A percentile compares a stretch with the other conserved stretches of the same genome.
Evolutionary conservation across 306 rosid species (phyloP).

Genomic region (Inga leiocalycina): DNA sequence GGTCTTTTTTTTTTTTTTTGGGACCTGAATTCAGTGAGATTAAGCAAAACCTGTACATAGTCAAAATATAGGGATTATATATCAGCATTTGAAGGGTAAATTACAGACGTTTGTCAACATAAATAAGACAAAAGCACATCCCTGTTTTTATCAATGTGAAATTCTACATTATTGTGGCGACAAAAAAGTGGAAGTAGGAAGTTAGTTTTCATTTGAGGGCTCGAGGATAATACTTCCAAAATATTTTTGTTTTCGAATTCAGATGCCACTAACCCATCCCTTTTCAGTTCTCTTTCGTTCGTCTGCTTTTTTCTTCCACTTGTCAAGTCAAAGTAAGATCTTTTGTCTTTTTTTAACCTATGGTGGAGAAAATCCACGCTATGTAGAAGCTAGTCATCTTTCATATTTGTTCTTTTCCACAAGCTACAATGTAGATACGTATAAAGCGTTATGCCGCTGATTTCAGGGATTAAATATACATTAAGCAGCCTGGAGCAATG

Average conservation of each 20-base stretch:
- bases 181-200: conserved; percentile 48
- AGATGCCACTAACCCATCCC: conserved; percentile 23
- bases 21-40: not conserved
- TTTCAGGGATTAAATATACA: conserved; percentile 22
- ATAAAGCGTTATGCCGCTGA: not conserved
- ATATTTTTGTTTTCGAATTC: conserved; percentile 35
- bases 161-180: conserved; percentile 39
- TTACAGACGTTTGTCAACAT: not conserved
- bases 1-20: not conserved
- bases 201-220: conserved; percentile 69
- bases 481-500: conserved; percentile 16
- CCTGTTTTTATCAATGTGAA: conserved; percentile 38
- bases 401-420: not conserved
- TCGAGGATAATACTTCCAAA: conserved; percentile 83
- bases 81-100: conserved; percentile 4
- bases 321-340: conserved; percentile 35
- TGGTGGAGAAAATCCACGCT: conserved; percentile 13
- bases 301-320: conserved; percentile 11
- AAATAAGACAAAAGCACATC: conserved; percentile 31
- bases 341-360: not conserved
- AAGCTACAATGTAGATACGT: not conserved
- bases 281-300: conserved; percentile 22
- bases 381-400: conserved; percentile 10
- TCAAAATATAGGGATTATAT: conserved; percentile 25
- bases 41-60: conserved; percentile 24